phyloP scores from a whole-genome alignment of 768 basidiomycete genomes.

The Trametes gibbosa region DNA sequence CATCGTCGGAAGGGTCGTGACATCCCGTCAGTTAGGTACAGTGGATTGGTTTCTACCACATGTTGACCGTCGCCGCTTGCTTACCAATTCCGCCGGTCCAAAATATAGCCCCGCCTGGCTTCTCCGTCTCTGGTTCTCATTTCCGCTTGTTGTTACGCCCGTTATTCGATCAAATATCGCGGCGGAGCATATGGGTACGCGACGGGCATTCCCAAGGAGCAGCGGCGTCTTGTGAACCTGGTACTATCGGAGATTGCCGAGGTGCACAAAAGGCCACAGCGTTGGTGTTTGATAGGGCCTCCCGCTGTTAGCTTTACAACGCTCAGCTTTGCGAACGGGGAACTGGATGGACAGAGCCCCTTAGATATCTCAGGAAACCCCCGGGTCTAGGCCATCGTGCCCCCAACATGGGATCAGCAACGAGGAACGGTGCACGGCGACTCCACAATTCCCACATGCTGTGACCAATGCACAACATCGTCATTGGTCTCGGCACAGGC shows the following conservation, averaged over 20 bases:
- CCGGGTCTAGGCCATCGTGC: conserved; percentile 11
- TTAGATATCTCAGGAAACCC: background rate
- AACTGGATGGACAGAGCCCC: background rate
- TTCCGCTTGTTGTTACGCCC: background rate
- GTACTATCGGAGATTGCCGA: background rate
- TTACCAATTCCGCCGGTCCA: background rate
- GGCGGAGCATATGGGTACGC: background rate
- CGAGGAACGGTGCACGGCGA: conserved; percentile 3
- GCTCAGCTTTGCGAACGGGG: background rate
- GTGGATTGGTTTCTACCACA: too few species aligned
- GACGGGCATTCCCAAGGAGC: background rate
- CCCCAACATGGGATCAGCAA: conserved; percentile 8
- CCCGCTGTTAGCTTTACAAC: background rate
- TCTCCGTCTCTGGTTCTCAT: background rate
- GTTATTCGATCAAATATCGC: background rate
- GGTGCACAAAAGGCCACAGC: background rate
- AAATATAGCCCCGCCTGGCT: background rate
- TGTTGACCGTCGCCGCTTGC: background rate
- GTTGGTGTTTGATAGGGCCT: background rate
- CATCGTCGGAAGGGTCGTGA: too few species aligned
- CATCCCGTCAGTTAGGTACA: too few species aligned
- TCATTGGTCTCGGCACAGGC: conserved; percentile 18
- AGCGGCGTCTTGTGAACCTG: background rate
- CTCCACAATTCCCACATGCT: conserved; percentile 21
- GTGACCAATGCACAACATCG: conserved; percentile 1